Evolutionary conservation across 768 basidiomycete genomes (phyloP).

Genomic region (Russula vinacea): DNA sequence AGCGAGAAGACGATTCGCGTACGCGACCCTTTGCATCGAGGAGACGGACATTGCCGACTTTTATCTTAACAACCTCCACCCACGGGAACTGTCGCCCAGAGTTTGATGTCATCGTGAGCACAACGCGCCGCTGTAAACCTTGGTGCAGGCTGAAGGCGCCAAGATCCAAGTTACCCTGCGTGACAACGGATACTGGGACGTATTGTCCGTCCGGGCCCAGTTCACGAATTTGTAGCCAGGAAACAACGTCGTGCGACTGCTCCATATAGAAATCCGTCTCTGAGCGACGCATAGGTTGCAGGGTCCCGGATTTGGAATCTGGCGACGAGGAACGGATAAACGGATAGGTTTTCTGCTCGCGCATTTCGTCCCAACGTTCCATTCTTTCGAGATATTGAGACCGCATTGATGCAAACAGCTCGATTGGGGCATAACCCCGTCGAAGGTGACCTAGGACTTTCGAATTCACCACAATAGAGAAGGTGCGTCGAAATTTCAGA

Average conservation of each 20-base stretch:
- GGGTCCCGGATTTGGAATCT: conserved; percentile 42
- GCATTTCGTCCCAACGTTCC: conserved; percentile 91
- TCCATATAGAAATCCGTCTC: conserved; percentile 89
- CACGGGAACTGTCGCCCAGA: conserved; percentile 90
- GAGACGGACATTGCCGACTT: conserved; percentile 79
- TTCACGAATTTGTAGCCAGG: conserved; percentile 83
- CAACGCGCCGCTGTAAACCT: conserved; percentile 83
- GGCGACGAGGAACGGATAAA: conserved; percentile 31
- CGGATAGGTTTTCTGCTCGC: conserved; percentile 62
- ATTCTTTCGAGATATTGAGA: conserved; percentile 84
- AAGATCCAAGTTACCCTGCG: conserved; percentile 69
- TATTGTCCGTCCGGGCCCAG: conserved; percentile 83
- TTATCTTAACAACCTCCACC: conserved; percentile 72
- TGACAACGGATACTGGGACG: conserved; percentile 75
- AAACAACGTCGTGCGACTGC: conserved; percentile 87
- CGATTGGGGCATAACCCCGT: conserved; percentile 78
- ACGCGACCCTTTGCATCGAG: conserved; percentile 79
- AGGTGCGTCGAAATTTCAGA: conserved; percentile 77
- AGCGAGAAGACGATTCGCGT: conserved; percentile 72
- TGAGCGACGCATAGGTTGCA: conserved; percentile 83
- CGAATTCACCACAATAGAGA: conserved; percentile 71
- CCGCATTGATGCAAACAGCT: conserved; percentile 82
- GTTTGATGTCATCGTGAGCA: conserved; percentile 74
- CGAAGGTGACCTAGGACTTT: conserved; percentile 71
- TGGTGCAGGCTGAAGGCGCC: conserved; percentile 89